Conservation (phyloP, 2,329 filamentous ascomycete species). For the Myriosclerotinia curreyana region DNA sequence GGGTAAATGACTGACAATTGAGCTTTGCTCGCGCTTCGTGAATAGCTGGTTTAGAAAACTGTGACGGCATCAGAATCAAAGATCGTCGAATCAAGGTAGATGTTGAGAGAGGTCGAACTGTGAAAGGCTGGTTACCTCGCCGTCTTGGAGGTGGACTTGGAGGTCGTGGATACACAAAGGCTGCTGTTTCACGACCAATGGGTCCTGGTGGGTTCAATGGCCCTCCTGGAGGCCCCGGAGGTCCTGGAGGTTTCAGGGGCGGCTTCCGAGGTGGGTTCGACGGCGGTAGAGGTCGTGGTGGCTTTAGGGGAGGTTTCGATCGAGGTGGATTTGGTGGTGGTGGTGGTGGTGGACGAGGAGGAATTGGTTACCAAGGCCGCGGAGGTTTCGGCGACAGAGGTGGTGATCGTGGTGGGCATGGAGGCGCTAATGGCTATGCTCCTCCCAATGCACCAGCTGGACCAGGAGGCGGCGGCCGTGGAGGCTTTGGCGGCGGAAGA, state of each 20-base stretch:
- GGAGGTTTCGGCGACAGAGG: constrained; percentile 37
- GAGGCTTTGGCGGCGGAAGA: constrained; percentile 37
- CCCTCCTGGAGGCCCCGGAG: constrained; percentile 47
- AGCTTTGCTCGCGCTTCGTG: constrained; percentile 56
- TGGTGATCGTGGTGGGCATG: constrained; percentile 32
- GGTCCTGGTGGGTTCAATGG: constrained; percentile 60
- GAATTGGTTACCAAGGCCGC: constrained; percentile 38
- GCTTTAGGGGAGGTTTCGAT: constrained; percentile 42
- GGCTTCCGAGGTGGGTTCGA: constrained; percentile 51
- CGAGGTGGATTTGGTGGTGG: constrained; percentile 34
- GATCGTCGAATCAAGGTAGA: constrained; percentile 91
- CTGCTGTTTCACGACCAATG: constrained; percentile 66
- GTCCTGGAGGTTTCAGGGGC: constrained; percentile 45
- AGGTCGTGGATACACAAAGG: constrained; percentile 88
- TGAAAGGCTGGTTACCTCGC: constrained; percentile 88
- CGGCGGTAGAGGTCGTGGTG: constrained; percentile 49
- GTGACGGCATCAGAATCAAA: constrained; percentile 88
- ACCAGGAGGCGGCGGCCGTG: constrained; percentile 49
- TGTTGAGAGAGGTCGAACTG: constrained; percentile 91
- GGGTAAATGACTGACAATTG: constrained; percentile 69
- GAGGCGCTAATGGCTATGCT: constrained; percentile 49
- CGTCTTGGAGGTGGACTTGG: constrained; percentile 90
- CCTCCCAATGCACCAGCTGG: constrained; percentile 61
- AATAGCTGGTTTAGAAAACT: constrained; percentile 83
- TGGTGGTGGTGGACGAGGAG: constrained; percentile 35